Evolutionary conservation across 1,139 yeast species (phyloP).

Genomic region (Williopsis jadinii): DNA sequence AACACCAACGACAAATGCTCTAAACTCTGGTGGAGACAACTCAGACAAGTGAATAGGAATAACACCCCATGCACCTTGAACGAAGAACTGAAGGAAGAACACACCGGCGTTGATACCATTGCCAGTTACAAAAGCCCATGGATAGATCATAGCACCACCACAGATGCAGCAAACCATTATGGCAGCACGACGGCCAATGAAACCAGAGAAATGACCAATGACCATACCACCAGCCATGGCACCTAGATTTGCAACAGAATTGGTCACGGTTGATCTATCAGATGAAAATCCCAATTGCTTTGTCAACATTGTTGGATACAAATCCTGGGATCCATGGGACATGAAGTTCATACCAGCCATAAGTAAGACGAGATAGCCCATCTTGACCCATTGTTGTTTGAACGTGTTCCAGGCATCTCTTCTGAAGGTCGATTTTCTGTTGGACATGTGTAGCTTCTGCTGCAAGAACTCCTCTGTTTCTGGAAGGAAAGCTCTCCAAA

Average conservation of each 20-base stretch:
- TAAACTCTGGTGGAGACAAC: constrained; percentile 70
- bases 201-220: constrained; percentile 54
- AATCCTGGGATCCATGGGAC: constrained; percentile 72
- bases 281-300: constrained; percentile 43
- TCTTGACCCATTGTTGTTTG: constrained; percentile 35
- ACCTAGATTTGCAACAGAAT: constrained; percentile 64
- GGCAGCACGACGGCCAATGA: constrained; percentile 53
- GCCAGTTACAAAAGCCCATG: constrained; percentile 60
- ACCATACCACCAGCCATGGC: constrained; percentile 60
- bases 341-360: constrained; percentile 64
- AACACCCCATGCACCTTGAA: constrained; percentile 88
- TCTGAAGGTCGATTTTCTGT: constrained; percentile 21
- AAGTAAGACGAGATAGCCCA: constrained; percentile 44
- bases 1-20: constrained; percentile 67
- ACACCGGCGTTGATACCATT: constrained; percentile 68
- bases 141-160: constrained; percentile 63
- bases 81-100: constrained; percentile 72
- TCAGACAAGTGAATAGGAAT: constrained; percentile 74
- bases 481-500: constrained; percentile 49
- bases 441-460: constrained; percentile 26
- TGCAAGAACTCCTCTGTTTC: constrained; percentile 51
- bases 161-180: constrained; percentile 52
- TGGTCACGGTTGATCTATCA: constrained; percentile 57
- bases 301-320: constrained; percentile 58
- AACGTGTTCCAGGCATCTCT: constrained; percentile 25